Base-by-base conservation (phyloP, 306 rosid species). In the Trifolium pratense region DNA sequence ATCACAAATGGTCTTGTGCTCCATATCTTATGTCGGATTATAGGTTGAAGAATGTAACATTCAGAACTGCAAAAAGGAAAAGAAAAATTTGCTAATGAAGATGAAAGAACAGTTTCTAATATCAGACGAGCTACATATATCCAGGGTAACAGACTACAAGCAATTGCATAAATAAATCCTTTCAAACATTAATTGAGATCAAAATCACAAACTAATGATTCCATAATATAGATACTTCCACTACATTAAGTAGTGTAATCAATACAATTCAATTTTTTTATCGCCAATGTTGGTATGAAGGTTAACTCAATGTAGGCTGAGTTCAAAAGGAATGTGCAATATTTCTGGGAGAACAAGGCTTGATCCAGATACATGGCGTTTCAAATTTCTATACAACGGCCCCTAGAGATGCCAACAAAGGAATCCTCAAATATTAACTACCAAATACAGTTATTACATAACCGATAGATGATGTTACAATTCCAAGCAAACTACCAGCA, bases 401-500 rank as follows among this genome's bases (percentile, higher is more conserved):
- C 45, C 34, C 20, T 31, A 51, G 64, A 37, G 68, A 81, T 72
- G 76, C 68, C 65, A 77, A 70, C 72, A 51, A 32, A 64, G 77
- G 78, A 74, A 78, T 80, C 62, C 70, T 36, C 78, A 36, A 75
- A 72, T 52, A 81, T 72, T 52, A 82, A 16, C 79, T 48, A 62
- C 29, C 68, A 18, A 58, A 56, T 70, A 88, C 7, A 40, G 77
- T 71, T 55, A 89, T 74, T 84, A 89, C 62, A 82, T 79, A 84
- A 49, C 95, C 96, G 37, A 84, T 74, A 46, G 60, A 25, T 55
- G 90, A 89, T 7, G 96, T 91, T 72, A 70, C 3, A 26, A 87
- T 53, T 39, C 99, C 99, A 67, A 94, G 96, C 74, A 88, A 70
- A n/a, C 86, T 82, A 71, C 99, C 97, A 4, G 95, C 97, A 83